These are phyloP conservation scores for Turnera subulata DNA, from an alignment of 345 rosid species.

Conservation along the genomic window DNA sequence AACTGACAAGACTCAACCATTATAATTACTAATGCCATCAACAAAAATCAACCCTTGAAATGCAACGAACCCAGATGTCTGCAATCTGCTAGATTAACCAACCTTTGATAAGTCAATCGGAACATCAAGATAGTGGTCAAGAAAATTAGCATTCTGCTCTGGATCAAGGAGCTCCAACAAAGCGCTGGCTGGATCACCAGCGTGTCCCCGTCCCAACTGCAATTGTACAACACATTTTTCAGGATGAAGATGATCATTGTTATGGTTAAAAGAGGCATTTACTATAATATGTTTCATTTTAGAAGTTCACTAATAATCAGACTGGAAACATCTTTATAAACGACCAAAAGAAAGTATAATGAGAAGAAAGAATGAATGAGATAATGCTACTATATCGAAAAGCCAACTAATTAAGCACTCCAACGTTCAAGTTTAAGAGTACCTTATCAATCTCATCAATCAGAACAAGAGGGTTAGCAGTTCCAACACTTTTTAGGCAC, in stretches of 20 bases:
- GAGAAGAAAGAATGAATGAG: neutral
- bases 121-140: slow-evolving; percentile 98
- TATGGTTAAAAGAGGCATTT: neutral
- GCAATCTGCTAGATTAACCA: slow-evolving; percentile 13
- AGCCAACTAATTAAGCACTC: slow-evolving; percentile 1
- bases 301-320: too few species aligned
- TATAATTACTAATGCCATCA: too few species aligned
- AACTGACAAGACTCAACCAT: too few species aligned
- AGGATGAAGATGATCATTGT: neutral
- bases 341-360: neutral
- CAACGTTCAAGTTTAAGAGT: neutral
- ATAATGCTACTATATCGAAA: slow-evolving; percentile 1
- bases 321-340: neutral
- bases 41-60: too few species aligned
- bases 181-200: slow-evolving; percentile 99
- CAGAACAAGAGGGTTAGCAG: slow-evolving; percentile 97
- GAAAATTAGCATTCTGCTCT: slow-evolving; percentile 97
- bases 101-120: slow-evolving; percentile 96
- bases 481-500: slow-evolving; percentile 95
- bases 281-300: too few species aligned
- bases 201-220: slow-evolving; percentile 95
- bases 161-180: slow-evolving; percentile 98
- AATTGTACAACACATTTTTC: slow-evolving; percentile 10
- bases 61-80: slow-evolving; percentile 8
- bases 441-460: slow-evolving; percentile 99